phyloP scores from a whole-genome alignment of 1,139 yeast genomes.

The Yamadazyma pseudoaaseri region DNA sequence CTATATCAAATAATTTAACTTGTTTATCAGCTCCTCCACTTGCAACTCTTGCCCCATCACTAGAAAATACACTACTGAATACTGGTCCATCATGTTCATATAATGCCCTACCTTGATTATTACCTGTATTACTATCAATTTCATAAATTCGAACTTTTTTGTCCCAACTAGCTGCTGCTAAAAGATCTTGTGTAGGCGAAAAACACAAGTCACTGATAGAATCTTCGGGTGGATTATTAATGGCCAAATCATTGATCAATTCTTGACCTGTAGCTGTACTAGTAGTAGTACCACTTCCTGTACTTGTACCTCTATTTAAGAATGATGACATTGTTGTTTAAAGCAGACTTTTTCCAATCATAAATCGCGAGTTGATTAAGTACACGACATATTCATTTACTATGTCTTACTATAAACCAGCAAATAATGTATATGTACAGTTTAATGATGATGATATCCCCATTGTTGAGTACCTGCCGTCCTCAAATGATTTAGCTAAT shows the following conservation, averaged over 20 bases:
- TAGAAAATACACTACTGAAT: conserved; percentile 75
- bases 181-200: conserved; percentile 86
- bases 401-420: conserved; percentile 5
- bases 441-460: conserved; percentile 4
- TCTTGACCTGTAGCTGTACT: conserved; percentile 64
- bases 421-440: conserved; percentile 3
- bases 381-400: neutral
- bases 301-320: conserved; percentile 19
- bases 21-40: conserved; percentile 95
- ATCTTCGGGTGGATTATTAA: conserved; percentile 88
- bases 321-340: conserved; percentile 29
- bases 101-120: conserved; percentile 82
- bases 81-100: conserved; percentile 92
- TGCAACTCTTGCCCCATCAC: conserved; percentile 83
- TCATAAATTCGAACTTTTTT: conserved; percentile 92
- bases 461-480: neutral
- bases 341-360: too few relatives aligned
- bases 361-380: too few relatives aligned
- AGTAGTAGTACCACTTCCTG: conserved; percentile 11
- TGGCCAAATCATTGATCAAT: conserved; percentile 69
- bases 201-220: conserved; percentile 84
- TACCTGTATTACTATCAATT: conserved; percentile 63
- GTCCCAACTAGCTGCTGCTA: conserved; percentile 92
- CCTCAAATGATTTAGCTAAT: neutral
- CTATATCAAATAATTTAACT: conserved; percentile 80